Conservation (phyloP, 495 filamentous ascomycete species). For the Penicillium macrosclerotiorum region DNA sequence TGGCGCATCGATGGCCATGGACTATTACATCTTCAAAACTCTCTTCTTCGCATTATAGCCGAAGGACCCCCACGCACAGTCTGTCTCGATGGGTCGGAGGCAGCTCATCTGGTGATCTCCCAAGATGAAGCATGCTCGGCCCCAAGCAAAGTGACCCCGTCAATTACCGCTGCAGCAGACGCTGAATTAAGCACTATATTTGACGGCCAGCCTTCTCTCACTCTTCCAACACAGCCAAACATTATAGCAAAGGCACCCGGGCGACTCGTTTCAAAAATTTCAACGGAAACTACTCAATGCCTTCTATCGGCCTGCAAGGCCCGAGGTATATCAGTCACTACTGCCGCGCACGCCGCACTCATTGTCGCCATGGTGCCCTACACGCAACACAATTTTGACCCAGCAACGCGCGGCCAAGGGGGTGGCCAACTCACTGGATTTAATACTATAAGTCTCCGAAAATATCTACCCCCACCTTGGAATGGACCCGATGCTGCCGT, state of each 20-base stretch:
- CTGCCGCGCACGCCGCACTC: background rate
- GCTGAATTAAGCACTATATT: background rate
- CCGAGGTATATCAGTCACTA: background rate
- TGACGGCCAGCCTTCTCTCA: too few species aligned
- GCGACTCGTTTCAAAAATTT: too few species aligned
- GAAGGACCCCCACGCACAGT: background rate
- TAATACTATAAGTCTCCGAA: slow-evolving; percentile 17
- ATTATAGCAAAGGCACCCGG: too few species aligned
- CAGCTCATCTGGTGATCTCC: background rate
- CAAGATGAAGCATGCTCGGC: slow-evolving; percentile 8
- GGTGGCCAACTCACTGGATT: slow-evolving; percentile 11
- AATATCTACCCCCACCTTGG: slow-evolving; percentile 3
- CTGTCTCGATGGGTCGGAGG: background rate
- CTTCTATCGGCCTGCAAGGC: background rate
- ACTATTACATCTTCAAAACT: slow-evolving; percentile 6
- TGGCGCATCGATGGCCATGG: slow-evolving; percentile 16
- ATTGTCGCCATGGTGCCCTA: background rate
- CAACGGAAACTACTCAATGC: background rate
- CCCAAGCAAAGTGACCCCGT: background rate
- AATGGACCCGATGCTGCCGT: background rate
- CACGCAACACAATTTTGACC: background rate
- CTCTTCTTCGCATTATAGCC: slow-evolving; percentile 1
- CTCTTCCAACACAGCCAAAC: too few species aligned
- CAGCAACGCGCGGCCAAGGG: slow-evolving; percentile 1
- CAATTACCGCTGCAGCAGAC: background rate